These are phyloP conservation scores for Backusella mclennaniae DNA, from an alignment of 192 early-diverging fungal genomes.

Conservation along the genomic window DNA sequence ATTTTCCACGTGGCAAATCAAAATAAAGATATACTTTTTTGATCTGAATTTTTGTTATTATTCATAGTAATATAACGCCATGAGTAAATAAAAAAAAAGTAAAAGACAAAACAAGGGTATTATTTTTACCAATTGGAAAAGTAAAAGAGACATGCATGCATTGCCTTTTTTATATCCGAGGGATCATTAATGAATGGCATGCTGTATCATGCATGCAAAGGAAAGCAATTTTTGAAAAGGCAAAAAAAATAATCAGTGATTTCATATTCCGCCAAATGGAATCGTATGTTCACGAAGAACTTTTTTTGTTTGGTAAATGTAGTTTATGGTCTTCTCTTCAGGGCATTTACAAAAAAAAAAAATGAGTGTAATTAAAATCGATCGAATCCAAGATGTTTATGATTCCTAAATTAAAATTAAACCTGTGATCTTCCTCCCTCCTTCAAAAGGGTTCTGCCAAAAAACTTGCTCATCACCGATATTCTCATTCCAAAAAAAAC, in stretches of 20 bases:
- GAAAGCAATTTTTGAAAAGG: background rate
- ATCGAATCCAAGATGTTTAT: background rate
- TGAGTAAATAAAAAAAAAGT: background rate
- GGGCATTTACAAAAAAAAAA: background rate
- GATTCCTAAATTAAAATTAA: background rate
- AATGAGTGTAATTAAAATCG: background rate
- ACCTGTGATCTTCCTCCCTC: background rate
- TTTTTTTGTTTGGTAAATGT: background rate
- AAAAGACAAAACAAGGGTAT: background rate
- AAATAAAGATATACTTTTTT: background rate
- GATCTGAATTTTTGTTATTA: background rate
- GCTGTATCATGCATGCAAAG: background rate
- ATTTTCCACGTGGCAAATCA: constrained; percentile 5
- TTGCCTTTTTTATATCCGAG: background rate
- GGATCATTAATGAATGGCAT: background rate
- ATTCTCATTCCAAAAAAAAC: background rate
- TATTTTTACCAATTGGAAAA: background rate
- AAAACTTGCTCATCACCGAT: background rate
- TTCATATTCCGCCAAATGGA: background rate
- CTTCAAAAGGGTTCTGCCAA: background rate
- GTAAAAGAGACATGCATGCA: background rate
- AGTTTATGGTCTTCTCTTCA: background rate
- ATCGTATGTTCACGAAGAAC: too few relatives aligned
- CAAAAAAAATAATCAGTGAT: background rate
- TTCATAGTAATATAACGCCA: background rate